Evolutionary conservation across 495 filamentous ascomycete species (phyloP), one percentile per base, ranked within the genome.

Genomic region (Stereocaulon alpinum): DNA sequence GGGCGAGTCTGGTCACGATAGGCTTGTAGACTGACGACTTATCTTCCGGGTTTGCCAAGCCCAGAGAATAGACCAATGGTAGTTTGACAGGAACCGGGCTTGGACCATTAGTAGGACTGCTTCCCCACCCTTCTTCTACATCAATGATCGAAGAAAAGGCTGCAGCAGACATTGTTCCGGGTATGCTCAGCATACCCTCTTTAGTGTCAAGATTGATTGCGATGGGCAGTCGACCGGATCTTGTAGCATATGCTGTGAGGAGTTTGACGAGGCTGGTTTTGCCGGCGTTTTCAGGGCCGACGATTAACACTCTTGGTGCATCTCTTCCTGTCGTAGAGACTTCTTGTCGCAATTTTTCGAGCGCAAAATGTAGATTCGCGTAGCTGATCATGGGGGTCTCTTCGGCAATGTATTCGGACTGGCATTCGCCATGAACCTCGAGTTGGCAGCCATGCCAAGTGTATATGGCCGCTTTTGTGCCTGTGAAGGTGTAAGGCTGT

Each of bases 11-110:
- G 40, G 85, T 86, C 43, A 88, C 72, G 58, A 97, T 68, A 2
- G 84, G 81, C 70, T 82, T 87, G 69, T 84, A 96, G 14, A 91
- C 68, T 44, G 76, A 77, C 30, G 80, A 74, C 55, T 91, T 87
- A 7, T 88, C 87, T 61, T 93, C 86, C 4, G 89, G 83, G 60
- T 76, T 85, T 43, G 82, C 76, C 56, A 88, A 75, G 11, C 91
- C 91, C 71, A 89, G 91, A 65, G 88, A 88, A 66, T 96, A 96
- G n/a, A 91, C 88, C 56, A 97, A 71, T 20, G 94, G 94, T 63
- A 93, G 73, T 73, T 96, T 97, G 27, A 95, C 88, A 1, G 93
- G 90, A 17, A 93, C 81, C 14, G 83, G 80, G 61, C 85, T 93
- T 7, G 94, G 91, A 3, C 91, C 92, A 59, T 85, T 92, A 63